Conservation (phyloP, 2,329 filamentous ascomycete genomes). For the Aspergillus ibericus region DNA sequence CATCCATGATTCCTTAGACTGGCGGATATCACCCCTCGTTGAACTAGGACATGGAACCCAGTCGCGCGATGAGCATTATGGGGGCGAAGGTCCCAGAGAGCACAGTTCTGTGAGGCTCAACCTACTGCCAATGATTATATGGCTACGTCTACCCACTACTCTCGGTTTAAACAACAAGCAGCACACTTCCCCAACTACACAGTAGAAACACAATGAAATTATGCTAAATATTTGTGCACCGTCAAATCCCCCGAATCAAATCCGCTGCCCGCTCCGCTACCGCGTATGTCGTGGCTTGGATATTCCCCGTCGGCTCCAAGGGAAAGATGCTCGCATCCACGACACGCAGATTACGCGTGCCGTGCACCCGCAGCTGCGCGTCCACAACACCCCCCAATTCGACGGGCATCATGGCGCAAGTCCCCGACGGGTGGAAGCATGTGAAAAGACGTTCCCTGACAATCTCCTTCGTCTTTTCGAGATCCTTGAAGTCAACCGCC, state of each 20-base stretch:
- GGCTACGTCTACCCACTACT: no score
- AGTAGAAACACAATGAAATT: background rate
- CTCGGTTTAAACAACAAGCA: background rate
- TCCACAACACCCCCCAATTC: constrained; percentile 33
- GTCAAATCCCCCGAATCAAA: constrained; percentile 16
- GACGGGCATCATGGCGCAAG: constrained; percentile 35
- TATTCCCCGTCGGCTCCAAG: constrained; percentile 37
- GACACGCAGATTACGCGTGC: constrained; percentile 32
- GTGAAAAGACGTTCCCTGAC: constrained; percentile 24
- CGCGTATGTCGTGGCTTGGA: constrained; percentile 40
- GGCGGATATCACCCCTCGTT: no score
- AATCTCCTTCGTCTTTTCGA: constrained; percentile 20
- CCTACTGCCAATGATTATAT: no score
- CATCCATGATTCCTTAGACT: no score
- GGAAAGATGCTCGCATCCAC: constrained; percentile 40
- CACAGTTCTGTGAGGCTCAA: no score
- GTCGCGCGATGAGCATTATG: no score
- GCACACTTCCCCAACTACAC: no score
- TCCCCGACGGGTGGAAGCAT: constrained; percentile 32
- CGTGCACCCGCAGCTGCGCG: constrained; percentile 27
- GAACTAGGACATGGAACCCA: no score
- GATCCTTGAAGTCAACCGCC: constrained; percentile 11
- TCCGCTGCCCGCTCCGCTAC: constrained; percentile 35
- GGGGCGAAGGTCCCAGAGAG: no score
- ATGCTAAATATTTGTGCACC: background rate